Evolutionary conservation across 2,329 filamentous ascomycete genomes (phyloP).

Genomic region (Ampelomyces quisqualis): DNA sequence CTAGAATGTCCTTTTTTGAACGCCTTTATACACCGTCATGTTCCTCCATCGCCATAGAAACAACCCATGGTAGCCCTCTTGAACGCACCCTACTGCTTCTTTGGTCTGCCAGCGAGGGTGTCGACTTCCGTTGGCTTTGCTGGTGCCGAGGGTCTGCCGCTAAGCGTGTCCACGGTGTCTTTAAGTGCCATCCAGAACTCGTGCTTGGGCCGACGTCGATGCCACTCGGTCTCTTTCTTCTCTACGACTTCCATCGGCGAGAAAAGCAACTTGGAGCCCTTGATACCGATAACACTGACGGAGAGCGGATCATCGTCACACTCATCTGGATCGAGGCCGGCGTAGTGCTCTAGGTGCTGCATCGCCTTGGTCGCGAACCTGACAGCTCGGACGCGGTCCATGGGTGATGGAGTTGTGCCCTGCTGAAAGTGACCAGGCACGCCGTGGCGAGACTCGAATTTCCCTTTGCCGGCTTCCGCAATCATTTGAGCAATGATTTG

Average conservation of each 20-base stretch:
- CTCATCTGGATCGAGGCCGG: conserved; percentile 62
- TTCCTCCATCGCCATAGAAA: too few relatives aligned
- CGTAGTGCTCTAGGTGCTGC: conserved; percentile 81
- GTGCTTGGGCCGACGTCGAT: conserved; percentile 76
- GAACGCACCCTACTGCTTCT: background rate
- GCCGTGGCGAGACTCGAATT: conserved; percentile 88
- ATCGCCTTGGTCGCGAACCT: conserved; percentile 92
- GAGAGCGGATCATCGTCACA: conserved; percentile 74
- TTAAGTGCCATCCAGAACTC: conserved; percentile 85
- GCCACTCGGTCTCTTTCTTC: conserved; percentile 85
- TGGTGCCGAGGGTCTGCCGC: conserved; percentile 52
- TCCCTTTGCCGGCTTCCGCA: conserved; percentile 84
- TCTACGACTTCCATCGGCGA: conserved; percentile 78
- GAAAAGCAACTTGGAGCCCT: conserved; percentile 87
- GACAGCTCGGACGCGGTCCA: conserved; percentile 92
- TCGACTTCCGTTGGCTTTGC: conserved; percentile 19
- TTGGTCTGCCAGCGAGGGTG: conserved; percentile 25
- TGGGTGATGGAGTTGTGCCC: conserved; percentile 67
- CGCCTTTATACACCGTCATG: too few relatives aligned
- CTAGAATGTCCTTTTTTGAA: conserved; percentile 9
- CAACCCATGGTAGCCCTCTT: background rate
- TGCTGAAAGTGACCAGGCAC: conserved; percentile 49
- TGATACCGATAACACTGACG: conserved; percentile 84
- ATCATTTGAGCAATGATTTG: conserved; percentile 96
- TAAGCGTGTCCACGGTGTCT: conserved; percentile 79